Conservation (phyloP, 2,329 filamentous ascomycete genomes). For the Penicillium sp. region DNA sequence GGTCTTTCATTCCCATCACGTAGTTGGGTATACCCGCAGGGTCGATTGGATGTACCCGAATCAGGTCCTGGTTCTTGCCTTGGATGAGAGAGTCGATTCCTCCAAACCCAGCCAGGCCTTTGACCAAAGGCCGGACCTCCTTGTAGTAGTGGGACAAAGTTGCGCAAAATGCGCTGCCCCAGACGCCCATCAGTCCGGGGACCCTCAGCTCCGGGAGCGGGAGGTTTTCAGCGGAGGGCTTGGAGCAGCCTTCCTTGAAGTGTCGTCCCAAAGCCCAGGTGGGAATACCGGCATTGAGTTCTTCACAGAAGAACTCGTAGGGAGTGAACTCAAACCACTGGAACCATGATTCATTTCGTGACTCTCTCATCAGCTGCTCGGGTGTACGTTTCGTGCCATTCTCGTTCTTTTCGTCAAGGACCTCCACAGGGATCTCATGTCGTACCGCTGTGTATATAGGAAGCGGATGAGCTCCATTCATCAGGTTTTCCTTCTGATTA, state of each 20-base stretch:
- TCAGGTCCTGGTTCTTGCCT: constrained; percentile 75
- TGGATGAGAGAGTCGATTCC: constrained; percentile 78
- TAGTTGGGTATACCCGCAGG: constrained; percentile 90
- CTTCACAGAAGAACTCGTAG: constrained; percentile 93
- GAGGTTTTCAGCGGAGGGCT: constrained; percentile 60
- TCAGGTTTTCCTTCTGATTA: constrained; percentile 72
- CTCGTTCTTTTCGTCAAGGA: constrained; percentile 44
- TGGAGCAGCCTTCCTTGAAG: constrained; percentile 68
- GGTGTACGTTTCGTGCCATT: constrained; percentile 26
- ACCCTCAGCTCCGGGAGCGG: constrained; percentile 80
- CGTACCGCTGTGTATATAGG: constrained; percentile 95
- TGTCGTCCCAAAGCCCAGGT: constrained; percentile 87
- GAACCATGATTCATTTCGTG: constrained; percentile 74
- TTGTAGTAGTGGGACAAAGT: constrained; percentile 95
- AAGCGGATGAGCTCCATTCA: constrained; percentile 75
- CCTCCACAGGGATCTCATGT: constrained; percentile 73
- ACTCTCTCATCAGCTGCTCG: constrained; percentile 44
- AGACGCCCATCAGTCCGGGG: constrained; percentile 86
- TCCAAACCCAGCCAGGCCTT: constrained; percentile 68
- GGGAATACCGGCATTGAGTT: constrained; percentile 84
- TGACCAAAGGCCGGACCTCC: constrained; percentile 79
- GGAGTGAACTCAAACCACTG: constrained; percentile 97
- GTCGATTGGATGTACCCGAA: constrained; percentile 91
- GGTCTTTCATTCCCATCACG: constrained; percentile 71
- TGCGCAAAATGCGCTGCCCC: constrained; percentile 93